A percentile compares a stretch with the other conserved stretches of the same genome.
Conservation (phyloP, 768 basidiomycete species). For the Mycena epipterygia region DNA sequence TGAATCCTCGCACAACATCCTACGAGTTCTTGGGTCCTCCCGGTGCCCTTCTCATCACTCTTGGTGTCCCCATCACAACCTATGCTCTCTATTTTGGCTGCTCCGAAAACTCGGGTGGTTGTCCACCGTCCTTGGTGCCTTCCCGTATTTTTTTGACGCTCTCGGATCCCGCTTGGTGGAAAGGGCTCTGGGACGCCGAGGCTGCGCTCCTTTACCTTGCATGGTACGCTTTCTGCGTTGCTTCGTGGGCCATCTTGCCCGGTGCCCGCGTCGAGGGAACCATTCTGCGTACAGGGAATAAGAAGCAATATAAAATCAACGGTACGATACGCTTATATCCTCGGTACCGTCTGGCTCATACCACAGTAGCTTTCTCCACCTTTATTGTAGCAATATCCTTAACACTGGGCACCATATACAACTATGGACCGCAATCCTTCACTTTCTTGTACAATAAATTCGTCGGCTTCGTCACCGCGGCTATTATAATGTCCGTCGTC, state of each 20-base stretch:
- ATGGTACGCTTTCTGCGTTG: constrained; percentile 90
- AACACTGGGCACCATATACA: constrained; percentile 74
- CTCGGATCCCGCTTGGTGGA: constrained; percentile 71
- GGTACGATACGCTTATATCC: constrained; percentile 82
- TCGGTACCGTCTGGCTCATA: constrained; percentile 74
- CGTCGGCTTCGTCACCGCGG: constrained; percentile 81
- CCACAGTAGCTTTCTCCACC: background rate
- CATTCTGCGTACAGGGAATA: constrained; percentile 78
- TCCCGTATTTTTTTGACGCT: constrained; percentile 61
- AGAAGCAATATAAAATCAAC: constrained; percentile 92
- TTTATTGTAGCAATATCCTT: constrained; percentile 67
- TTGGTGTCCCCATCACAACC: constrained; percentile 79
- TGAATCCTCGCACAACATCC: constrained; percentile 77
- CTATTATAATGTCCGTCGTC: constrained; percentile 79
- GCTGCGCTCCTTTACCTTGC: constrained; percentile 82
- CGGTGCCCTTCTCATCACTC: constrained; percentile 77
- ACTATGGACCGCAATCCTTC: constrained; percentile 82
- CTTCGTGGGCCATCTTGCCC: constrained; percentile 85
- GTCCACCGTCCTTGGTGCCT: constrained; percentile 67
- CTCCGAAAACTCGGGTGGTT: constrained; percentile 77
- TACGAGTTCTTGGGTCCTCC: constrained; percentile 89
- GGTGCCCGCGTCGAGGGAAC: constrained; percentile 79
- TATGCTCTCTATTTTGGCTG: constrained; percentile 85
- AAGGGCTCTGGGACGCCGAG: constrained; percentile 83
- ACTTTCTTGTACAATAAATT: constrained; percentile 83